Conservation (phyloP, 345 rosid genomes). For the Diplotaxis tenuifolia region DNA sequence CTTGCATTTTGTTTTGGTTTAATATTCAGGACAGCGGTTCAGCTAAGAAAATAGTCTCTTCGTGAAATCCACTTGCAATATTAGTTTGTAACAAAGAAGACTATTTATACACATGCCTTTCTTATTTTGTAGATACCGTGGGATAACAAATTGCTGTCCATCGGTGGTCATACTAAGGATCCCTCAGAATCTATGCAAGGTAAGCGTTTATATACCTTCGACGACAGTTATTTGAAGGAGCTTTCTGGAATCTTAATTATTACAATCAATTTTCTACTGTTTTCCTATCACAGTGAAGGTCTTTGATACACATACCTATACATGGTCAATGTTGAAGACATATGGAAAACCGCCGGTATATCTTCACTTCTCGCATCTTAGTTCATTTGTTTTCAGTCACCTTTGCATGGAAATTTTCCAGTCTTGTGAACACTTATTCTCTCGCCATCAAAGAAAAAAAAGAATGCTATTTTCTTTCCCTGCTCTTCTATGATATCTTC, state of each 20-base stretch:
- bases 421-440: neutral
- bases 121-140: conserved; percentile 66
- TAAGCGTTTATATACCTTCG: conserved; percentile 26
- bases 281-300: conserved; percentile 69
- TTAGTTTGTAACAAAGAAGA: conserved; percentile 27
- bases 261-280: conserved; percentile 16
- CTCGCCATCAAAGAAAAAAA: neutral
- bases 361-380: conserved; percentile 22
- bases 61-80: conserved; percentile 20
- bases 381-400: conserved; percentile 7
- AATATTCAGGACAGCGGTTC: conserved; percentile 22
- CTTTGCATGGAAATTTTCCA: conserved; percentile 19
- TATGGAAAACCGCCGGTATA: conserved; percentile 98
- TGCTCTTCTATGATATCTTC: neutral
- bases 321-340: conserved; percentile 89
- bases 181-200: conserved; percentile 88
- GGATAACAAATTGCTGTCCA: conserved; percentile 85
- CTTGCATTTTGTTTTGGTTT: conserved; percentile 18
- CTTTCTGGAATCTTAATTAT: conserved; percentile 9
- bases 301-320: conserved; percentile 69
- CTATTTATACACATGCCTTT: conserved; percentile 18
- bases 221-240: neutral
- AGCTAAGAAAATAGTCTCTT: conserved; percentile 22
- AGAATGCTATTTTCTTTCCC: neutral
- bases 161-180: conserved; percentile 95